Evolutionary conservation across 345 rosid species (phyloP), one percentile per base, ranked within the genome.

Genomic region (Eucalyptus erythrocorys): DNA sequence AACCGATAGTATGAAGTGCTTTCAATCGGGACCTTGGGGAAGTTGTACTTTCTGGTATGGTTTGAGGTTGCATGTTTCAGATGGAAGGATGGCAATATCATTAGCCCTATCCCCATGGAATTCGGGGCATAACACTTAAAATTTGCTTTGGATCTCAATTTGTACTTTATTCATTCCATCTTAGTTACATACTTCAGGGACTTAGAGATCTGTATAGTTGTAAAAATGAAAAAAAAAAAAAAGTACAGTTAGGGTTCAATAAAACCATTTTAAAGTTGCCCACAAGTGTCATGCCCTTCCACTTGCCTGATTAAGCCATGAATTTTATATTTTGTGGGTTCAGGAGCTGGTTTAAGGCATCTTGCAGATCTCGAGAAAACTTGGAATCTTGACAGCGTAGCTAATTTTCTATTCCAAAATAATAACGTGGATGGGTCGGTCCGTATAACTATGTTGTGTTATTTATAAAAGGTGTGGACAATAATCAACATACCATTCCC

Each of bases 1-100:
- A 55, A 24, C 0, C 0, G 6, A 55, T 55, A 55, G 61, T 24
- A 55, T 3, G 0, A 55, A 22, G 61, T 0, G 0, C 61, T 24
- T 55, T 22, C 5, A 7, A 11, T 21, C 4, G 3, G 6, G 61
- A 8, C 61, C 27, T 55, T 55, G 11, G 61, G 61, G 61, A 55
- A 55, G 27, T 55, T 22, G 30, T 9, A 24, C 6, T 55, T 55
- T 55, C 13, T 9, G 0, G 30, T 55, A 55, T 24, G 13, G 61
- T 55, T 24, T 24, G 12, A 22, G 61, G 61, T 55, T 24, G 8
- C 9, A 21, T 55, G 27, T 22, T 55, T 55, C 1, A 4, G 13
- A 12, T 24, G 6, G 6, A 55, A 55, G 61, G 30, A 55, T 55
- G 13, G 13, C 27, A 22, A 22, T 55, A 21, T 24, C 3, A 55